A percentile compares a stretch with the other conserved stretches of the same genome.
Conservation (phyloP, 1,284 basidiomycete species). For the Fomitopsis schrenkii region DNA sequence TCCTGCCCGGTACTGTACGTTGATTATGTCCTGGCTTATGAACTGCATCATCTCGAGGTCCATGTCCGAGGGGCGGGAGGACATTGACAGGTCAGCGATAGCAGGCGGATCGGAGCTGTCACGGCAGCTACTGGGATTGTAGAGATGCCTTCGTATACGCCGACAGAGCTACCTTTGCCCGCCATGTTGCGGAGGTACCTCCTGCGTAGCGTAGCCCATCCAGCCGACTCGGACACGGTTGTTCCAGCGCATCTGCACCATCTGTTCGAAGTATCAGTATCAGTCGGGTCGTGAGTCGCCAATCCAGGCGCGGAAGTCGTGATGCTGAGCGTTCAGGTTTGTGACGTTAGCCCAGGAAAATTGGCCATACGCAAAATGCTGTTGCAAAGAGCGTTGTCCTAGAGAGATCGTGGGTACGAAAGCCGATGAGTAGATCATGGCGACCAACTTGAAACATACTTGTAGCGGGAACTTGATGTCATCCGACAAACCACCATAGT, state of each 20-base stretch:
- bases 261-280: conserved; percentile 95
- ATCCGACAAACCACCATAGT: conserved; percentile 81
- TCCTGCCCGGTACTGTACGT: conserved; percentile 81
- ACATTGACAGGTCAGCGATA: conserved; percentile 40
- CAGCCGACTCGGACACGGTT: conserved; percentile 89
- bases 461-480: conserved; percentile 94
- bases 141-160: conserved; percentile 82
- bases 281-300: conserved; percentile 94
- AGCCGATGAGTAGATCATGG: background rate
- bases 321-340: conserved; percentile 82
- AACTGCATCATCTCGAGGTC: conserved; percentile 65
- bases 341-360: conserved; percentile 80
- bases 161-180: conserved; percentile 62
- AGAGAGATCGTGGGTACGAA: conserved; percentile 6
- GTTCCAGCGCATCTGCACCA: conserved; percentile 87
- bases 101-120: conserved; percentile 53
- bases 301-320: conserved; percentile 89
- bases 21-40: conserved; percentile 72
- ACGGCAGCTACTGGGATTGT: conserved; percentile 88
- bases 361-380: conserved; percentile 79
- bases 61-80: conserved; percentile 33
- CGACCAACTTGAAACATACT: conserved; percentile 42
- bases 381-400: conserved; percentile 93
- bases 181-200: conserved; percentile 77
- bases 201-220: conserved; percentile 81